These are phyloP conservation scores for Neurospora cerealis DNA, from an alignment of 495 filamentous ascomycete species.

Conservation along the genomic window DNA sequence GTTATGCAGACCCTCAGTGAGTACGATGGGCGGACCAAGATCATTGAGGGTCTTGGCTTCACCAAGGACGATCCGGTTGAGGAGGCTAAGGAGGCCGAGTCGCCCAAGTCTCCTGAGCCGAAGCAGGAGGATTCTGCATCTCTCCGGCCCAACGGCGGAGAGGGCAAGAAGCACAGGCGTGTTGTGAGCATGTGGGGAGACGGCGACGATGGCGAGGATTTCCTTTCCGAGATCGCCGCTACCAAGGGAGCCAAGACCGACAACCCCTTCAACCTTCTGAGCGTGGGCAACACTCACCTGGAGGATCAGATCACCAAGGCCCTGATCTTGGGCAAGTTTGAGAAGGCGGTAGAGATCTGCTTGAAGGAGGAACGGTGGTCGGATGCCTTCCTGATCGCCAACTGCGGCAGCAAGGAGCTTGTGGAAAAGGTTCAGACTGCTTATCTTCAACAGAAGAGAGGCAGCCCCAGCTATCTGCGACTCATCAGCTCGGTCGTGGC, in stretches of 20 bases:
- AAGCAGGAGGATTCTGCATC: conserved; percentile 32
- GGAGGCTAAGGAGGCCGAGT: conserved; percentile 4
- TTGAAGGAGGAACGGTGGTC: conserved; percentile 81
- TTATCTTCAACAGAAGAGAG: conserved; percentile 75
- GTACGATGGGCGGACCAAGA: conserved; percentile 64
- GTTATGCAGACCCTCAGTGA: conserved; percentile 84
- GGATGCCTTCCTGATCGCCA: conserved; percentile 96
- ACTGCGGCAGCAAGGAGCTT: conserved; percentile 87
- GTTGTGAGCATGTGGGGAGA: conserved; percentile 39
- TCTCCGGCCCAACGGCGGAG: conserved; percentile 22
- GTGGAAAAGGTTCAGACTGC: conserved; percentile 88
- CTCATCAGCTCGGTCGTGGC: conserved; percentile 84
- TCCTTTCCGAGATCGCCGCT: conserved; percentile 61
- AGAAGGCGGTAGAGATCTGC: conserved; percentile 79
- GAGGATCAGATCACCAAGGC: conserved; percentile 83
- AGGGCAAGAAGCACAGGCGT: conserved; percentile 30
- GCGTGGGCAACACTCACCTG: conserved; percentile 64
- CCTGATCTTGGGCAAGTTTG: conserved; percentile 81
- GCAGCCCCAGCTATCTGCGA: conserved; percentile 83
- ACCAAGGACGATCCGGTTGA: conserved; percentile 43
- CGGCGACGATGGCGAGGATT: conserved; percentile 69
- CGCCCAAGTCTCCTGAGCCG: conserved; percentile 15
- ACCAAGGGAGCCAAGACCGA: conserved; percentile 44
- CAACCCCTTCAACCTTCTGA: conserved; percentile 54
- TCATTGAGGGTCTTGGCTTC: conserved; percentile 84